phyloP scores from a whole-genome alignment of 345 rosid genomes.

The Leavenworthia alabamica region DNA sequence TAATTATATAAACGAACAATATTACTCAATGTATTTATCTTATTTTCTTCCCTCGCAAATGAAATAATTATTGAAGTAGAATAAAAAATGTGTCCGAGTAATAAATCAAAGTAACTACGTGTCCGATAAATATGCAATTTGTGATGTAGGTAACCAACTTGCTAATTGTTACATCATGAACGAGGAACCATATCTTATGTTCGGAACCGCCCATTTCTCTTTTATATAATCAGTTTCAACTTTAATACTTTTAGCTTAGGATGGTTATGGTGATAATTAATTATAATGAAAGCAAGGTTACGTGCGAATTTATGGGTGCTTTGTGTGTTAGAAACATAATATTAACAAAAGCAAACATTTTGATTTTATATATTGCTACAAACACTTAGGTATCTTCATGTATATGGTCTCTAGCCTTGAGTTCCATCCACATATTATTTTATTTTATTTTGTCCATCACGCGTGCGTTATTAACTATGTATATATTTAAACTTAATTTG shows the following conservation, averaged over 20 bases:
- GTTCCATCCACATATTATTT: background rate
- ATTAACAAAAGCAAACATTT: constrained; percentile 9
- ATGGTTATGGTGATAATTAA: background rate
- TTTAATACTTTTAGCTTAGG: background rate
- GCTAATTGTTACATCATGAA: constrained; percentile 3
- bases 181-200: constrained; percentile 7
- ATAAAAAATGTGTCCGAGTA: background rate
- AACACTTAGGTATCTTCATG: background rate
- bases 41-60: background rate
- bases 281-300: background rate
- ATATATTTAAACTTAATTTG: background rate
- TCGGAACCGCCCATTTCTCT: constrained; percentile 25
- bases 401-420: background rate
- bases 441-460: background rate
- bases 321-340: background rate
- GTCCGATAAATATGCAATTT: background rate
- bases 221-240: background rate
- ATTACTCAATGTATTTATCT: no score
- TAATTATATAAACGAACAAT: no score
- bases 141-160: constrained; percentile 18
- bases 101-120: constrained; percentile 3
- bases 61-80: background rate
- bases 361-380: background rate
- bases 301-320: constrained; percentile 12
- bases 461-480: background rate